Percentiles rank a stretch among this genome's conserved stretches.
Conservation (phyloP, 2,329 filamentous ascomycete species). For the Neonectria ditissima region DNA sequence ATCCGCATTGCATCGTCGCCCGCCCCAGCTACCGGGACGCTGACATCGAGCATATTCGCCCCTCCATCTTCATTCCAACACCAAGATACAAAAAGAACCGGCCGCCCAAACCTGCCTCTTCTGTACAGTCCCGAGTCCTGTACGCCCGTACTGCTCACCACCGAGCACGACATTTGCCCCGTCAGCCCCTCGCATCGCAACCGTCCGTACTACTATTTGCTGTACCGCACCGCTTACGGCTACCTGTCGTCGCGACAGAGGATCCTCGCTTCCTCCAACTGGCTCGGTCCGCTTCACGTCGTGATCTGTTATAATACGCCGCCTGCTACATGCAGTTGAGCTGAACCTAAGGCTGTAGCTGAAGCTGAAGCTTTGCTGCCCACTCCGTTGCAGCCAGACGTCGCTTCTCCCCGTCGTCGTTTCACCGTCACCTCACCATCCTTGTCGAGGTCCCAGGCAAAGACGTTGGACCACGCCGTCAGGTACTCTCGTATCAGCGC, state of each 20-base stretch:
- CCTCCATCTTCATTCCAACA: conserved; percentile 16
- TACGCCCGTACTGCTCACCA: background rate
- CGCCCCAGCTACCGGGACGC: conserved; percentile 7
- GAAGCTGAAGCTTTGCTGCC: background rate
- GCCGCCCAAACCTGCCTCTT: background rate
- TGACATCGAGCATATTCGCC: conserved; percentile 16
- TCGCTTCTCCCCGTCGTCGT: background rate
- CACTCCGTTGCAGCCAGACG: conserved; percentile 5
- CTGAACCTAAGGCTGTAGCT: background rate
- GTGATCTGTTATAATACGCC: background rate
- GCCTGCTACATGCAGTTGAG: background rate
- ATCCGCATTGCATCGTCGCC: conserved; percentile 16
- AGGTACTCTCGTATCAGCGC: background rate
- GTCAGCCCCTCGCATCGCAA: conserved; percentile 22
- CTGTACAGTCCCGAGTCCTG: background rate
- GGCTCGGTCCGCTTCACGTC: background rate
- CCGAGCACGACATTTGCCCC: background rate
- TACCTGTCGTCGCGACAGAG: conserved; percentile 14
- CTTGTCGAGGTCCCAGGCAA: background rate
- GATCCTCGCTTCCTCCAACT: conserved; percentile 1
- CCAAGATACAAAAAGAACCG: conserved; percentile 18
- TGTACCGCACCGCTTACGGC: conserved; percentile 11
- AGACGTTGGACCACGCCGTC: background rate
- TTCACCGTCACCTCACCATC: conserved; percentile 1
- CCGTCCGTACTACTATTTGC: conserved; percentile 1